Percentiles rank a stretch among this genome's conserved stretches.
These are phyloP conservation scores for Phialemonium atrogriseum DNA, from an alignment of 2,329 filamentous ascomycete genomes.

Conservation along the genomic window DNA sequence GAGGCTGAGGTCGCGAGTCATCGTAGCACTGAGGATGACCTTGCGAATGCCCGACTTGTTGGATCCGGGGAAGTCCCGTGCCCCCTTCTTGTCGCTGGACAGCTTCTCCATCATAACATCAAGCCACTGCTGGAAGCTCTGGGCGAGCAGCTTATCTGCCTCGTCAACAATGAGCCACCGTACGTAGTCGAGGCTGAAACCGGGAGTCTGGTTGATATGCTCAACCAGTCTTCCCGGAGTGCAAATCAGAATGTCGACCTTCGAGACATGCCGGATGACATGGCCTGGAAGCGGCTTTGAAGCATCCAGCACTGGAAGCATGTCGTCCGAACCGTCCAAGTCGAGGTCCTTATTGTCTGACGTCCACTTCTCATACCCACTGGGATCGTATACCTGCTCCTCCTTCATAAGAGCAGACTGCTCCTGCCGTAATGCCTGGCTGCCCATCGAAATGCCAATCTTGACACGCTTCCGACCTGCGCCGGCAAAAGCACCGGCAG, in stretches of 20 bases:
- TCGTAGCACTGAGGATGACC: constrained; percentile 82
- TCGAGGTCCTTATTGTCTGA: constrained; percentile 38
- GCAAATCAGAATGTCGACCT: constrained; percentile 81
- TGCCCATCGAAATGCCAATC: constrained; percentile 77
- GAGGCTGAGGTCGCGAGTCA: constrained; percentile 79
- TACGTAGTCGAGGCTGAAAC: constrained; percentile 70
- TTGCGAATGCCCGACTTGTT: constrained; percentile 58
- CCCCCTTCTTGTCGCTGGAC: constrained; percentile 34
- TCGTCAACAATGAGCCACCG: constrained; percentile 91
- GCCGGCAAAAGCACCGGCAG: constrained; percentile 52
- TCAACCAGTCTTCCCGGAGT: constrained; percentile 90
- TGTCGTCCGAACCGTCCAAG: constrained; percentile 33
- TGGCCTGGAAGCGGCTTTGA: constrained; percentile 45
- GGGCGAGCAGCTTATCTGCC: constrained; percentile 82
- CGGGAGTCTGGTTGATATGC: constrained; percentile 74
- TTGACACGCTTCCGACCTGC: constrained; percentile 58
- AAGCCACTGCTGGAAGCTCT: constrained; percentile 90
- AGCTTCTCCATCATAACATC: constrained; percentile 60
- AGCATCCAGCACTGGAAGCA: constrained; percentile 22
- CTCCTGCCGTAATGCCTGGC: constrained; percentile 62
- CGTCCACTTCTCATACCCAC: constrained; percentile 37
- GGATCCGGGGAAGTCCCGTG: constrained; percentile 44
- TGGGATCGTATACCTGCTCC: constrained; percentile 55
- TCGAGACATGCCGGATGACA: constrained; percentile 57
- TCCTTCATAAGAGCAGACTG: constrained; percentile 39